These are phyloP conservation scores for Fusarium decemcellulare DNA, from an alignment of 2,329 filamentous ascomycete genomes.

Conservation along the genomic window DNA sequence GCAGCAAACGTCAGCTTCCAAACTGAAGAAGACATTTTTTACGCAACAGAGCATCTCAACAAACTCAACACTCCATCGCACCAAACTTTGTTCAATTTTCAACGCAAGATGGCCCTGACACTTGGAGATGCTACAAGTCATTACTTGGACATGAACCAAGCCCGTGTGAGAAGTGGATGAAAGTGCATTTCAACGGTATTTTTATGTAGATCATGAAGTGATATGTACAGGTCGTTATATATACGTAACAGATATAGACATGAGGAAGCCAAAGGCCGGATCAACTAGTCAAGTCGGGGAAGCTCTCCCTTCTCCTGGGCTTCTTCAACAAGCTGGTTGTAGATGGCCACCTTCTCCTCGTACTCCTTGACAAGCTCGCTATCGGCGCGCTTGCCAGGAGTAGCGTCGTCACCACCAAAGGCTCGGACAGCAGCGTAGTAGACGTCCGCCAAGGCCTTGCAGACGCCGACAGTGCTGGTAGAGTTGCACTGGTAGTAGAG, in stretches of 20 bases:
- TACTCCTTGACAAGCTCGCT: conserved; percentile 50
- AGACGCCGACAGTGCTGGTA: conserved; percentile 39
- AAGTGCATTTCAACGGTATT: no score
- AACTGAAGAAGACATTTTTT: no score
- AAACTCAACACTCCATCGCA: no score
- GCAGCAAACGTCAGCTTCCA: no score
- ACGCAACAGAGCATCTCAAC: no score
- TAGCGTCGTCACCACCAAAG: conserved; percentile 53
- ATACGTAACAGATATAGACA: not conserved
- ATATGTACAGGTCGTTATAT: no score
- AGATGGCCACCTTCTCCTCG: conserved; percentile 52
- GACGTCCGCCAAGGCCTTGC: conserved; percentile 55
- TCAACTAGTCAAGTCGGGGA: conserved; percentile 29
- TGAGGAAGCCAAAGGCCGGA: not conserved
- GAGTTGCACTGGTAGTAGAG: conserved; percentile 55
- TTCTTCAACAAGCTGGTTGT: conserved; percentile 53
- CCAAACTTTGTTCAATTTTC: no score
- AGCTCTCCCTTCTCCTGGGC: conserved; percentile 53
- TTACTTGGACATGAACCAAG: no score
- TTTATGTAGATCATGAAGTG: no score
- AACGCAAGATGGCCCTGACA: no score
- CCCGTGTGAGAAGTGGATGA: no score
- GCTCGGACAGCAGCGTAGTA: conserved; percentile 57
- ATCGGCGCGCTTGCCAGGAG: conserved; percentile 45
- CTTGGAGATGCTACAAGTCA: no score